phyloP scores from a whole-genome alignment of 352 stramenopile genomes.

The Elongisporangium anandrum region DNA sequence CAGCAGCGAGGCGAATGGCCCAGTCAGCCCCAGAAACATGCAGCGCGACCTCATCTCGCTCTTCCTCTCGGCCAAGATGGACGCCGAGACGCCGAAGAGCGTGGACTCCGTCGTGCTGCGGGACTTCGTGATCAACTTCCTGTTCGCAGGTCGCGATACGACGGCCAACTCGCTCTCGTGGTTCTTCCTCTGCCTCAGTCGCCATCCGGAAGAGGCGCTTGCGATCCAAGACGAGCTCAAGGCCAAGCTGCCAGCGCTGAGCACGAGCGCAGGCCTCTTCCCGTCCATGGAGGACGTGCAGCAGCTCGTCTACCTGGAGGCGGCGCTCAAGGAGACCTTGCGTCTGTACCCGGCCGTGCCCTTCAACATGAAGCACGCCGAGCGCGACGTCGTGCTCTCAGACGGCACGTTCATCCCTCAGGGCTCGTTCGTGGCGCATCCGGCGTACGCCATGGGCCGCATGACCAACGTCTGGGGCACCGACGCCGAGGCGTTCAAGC shows the following conservation, averaged over 20 bases:
- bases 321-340: slow-evolving; percentile 50
- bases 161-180: slow-evolving; percentile 62
- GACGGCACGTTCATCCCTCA: slow-evolving; percentile 56
- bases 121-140: slow-evolving; percentile 57
- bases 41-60: slow-evolving; percentile 27
- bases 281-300: slow-evolving; percentile 31
- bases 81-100: slow-evolving; percentile 6
- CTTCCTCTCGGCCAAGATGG: slow-evolving; percentile 7
- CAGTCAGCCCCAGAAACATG: slow-evolving; percentile 1
- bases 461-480: slow-evolving; percentile 24
- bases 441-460: slow-evolving; percentile 38
- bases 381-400: slow-evolving; percentile 39
- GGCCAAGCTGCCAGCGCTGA: slow-evolving; percentile 27
- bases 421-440: slow-evolving; percentile 33
- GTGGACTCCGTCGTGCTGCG: slow-evolving; percentile 30
- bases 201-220: slow-evolving; percentile 36
- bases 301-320: slow-evolving; percentile 46
- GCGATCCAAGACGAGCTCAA: slow-evolving; percentile 42
- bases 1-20: slow-evolving; percentile 9
- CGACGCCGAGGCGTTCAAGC: slow-evolving; percentile 35
- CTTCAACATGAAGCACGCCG: slow-evolving; percentile 32
- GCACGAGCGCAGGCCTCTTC: slow-evolving; percentile 10
- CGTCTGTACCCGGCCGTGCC: slow-evolving; percentile 51
- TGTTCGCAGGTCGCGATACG: slow-evolving; percentile 70
- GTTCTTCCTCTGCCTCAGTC: slow-evolving; percentile 54